Evolutionary conservation across 2,329 filamentous ascomycete genomes (phyloP).

Genomic region (Lachnellula occidentalis): DNA sequence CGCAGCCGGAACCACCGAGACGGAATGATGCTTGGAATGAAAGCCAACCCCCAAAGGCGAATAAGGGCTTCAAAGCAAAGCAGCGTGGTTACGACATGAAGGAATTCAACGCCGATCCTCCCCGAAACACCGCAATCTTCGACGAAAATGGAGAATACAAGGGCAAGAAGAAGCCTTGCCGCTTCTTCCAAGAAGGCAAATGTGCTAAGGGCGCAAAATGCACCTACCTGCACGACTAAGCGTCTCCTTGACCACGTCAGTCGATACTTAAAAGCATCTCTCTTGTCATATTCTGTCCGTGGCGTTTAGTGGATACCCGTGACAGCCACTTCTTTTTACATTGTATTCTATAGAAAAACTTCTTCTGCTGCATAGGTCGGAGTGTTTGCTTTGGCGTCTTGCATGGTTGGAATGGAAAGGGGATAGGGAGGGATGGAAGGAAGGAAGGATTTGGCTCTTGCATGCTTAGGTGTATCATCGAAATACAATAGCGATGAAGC

Average conservation of each 20-base stretch:
- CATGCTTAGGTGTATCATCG: too few species aligned
- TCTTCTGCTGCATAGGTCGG: too few species aligned
- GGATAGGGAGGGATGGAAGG: too few species aligned
- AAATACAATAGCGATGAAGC: too few species aligned
- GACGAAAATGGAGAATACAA: conserved; percentile 35
- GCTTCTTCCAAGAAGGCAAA: conserved; percentile 65
- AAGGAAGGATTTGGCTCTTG: too few species aligned
- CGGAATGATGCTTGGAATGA: conserved; percentile 21
- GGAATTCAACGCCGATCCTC: conserved; percentile 7
- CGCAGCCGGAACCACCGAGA: conserved; percentile 12
- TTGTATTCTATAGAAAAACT: too few species aligned
- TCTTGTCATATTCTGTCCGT: too few species aligned
- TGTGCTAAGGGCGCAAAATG: conserved; percentile 69
- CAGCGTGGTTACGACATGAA: conserved; percentile 15
- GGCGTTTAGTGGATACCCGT: too few species aligned
- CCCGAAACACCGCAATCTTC: conserved; percentile 13
- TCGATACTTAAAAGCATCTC: too few species aligned
- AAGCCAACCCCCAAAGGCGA: background rate
- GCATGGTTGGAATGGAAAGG: too few species aligned
- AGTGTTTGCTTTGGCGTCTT: too few species aligned
- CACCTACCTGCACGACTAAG: conserved; percentile 62
- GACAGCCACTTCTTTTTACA: too few species aligned
- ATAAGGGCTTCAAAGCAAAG: conserved; percentile 9
- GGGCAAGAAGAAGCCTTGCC: conserved; percentile 61
- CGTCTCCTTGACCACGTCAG: background rate